Base-by-base conservation (phyloP, 2,329 filamentous ascomycete genomes). In the Epichloe sylvatica region DNA sequence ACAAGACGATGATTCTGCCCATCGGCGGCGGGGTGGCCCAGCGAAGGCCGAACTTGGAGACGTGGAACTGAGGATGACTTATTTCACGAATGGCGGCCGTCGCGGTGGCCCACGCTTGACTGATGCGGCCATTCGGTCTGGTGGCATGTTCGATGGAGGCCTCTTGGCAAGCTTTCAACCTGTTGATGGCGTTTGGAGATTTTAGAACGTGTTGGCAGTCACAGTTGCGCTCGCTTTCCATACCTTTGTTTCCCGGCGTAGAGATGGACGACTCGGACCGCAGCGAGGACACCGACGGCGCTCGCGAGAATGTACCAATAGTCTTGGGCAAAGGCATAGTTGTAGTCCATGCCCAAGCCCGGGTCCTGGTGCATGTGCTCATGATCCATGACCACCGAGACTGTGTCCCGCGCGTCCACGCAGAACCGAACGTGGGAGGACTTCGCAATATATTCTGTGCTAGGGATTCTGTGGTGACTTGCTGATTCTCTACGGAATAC, bases 281-380 rank as follows among this genome's bases (percentile, higher is more conserved):
- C 49, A 3, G 67, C 56, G 5, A 76, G 57, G 0, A 70, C 54
- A 2, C 66, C 73, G 4, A 78, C 58, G 23, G 73, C 69, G 15
- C 66, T 72, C 7, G 70, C 75, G 37, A 78, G 64, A 35, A 77
- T 70, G 58, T 80, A 81, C 78, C 78, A 82, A 57, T 74, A 82
- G 2, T 69, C 70, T 17, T 67, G 68, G 15, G 78, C 77, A 46
- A 80, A 68, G 39, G 65, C 67, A 58, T 69, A 69, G 57, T 80
- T 80, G 37, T 64, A 64, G 1, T 62, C 52, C 72, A 58, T 67
- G 62, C 61, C 65, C 46, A 67, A 62, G 17, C 67, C 64, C 30
- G 49, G 35, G 55, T 67, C 60, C 47, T 63, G 58, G 40, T 63
- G 57, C 47, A 59, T 57, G 25, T 64, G 56, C 23, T 55, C 50